Conservation (phyloP, 495 filamentous ascomycete species). For the Trichocladium antarcticum region DNA sequence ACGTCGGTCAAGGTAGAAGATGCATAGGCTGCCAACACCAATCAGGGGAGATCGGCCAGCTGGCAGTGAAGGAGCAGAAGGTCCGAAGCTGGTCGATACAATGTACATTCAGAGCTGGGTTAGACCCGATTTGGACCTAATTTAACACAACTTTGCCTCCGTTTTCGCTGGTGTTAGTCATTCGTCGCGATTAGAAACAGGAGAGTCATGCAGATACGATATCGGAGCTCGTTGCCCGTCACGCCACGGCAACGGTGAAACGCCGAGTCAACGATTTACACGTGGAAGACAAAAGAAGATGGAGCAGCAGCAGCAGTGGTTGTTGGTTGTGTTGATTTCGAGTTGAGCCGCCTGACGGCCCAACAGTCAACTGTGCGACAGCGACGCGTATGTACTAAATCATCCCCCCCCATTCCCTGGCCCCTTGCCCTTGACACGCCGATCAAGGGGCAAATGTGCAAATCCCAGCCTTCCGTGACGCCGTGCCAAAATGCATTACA, state of each 20-base stretch:
- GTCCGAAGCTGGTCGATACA: too few species aligned
- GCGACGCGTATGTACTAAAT: neutral
- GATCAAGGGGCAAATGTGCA: neutral
- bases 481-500: neutral
- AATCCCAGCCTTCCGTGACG: neutral
- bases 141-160: too few species aligned
- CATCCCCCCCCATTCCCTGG: neutral
- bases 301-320: neutral
- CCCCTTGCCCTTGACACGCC: neutral
- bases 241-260: neutral
- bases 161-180: neutral
- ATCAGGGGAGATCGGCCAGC: too few species aligned
- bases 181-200: neutral
- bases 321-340: neutral
- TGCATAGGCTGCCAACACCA: too few species aligned
- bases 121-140: too few species aligned
- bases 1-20: too few species aligned
- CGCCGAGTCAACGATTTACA: too few species aligned
- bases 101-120: too few species aligned
- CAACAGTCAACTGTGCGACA: too few species aligned
- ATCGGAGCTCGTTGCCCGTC: slow-evolving; percentile 15
- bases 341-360: too few species aligned
- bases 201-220: slow-evolving; percentile 12
- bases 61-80: too few species aligned
- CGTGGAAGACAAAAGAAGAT: too few species aligned